A percentile compares a stretch with the other conserved stretches of the same genome.
phyloP scores from a whole-genome alignment of 2,329 filamentous ascomycete genomes.

The Ceratocystis alfenasii region DNA sequence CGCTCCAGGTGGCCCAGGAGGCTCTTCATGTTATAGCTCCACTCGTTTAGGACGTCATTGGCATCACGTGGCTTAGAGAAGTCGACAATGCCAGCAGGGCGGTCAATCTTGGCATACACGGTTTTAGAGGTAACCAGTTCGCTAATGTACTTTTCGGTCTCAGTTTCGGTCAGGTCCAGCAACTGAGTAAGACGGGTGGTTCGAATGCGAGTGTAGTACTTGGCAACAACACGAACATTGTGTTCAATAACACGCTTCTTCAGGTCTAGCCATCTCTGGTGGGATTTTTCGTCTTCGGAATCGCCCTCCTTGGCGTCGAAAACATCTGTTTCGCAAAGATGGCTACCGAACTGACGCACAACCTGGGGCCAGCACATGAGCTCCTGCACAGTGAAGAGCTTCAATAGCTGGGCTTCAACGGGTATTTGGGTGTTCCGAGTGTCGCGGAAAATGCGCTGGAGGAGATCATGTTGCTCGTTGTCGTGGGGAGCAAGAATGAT shows the following conservation, averaged over 20 bases:
- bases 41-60: slow-evolving; percentile 94
- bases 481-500: slow-evolving; percentile 92
- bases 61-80: slow-evolving; percentile 92
- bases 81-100: slow-evolving; percentile 79
- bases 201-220: slow-evolving; percentile 96
- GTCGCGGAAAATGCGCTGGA: slow-evolving; percentile 85
- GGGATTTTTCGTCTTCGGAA: slow-evolving; percentile 64
- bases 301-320: slow-evolving; percentile 58
- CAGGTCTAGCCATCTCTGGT: slow-evolving; percentile 82
- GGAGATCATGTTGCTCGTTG: slow-evolving; percentile 94
- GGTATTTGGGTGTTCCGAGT: slow-evolving; percentile 65
- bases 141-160: slow-evolving; percentile 98
- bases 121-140: slow-evolving; percentile 96
- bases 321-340: slow-evolving; percentile 79
- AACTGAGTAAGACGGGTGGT: slow-evolving; percentile 83
- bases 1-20: slow-evolving; percentile 72
- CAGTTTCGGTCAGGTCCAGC: slow-evolving; percentile 81
- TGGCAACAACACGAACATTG: slow-evolving; percentile 92
- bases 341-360: slow-evolving; percentile 73
- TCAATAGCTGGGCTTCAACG: slow-evolving; percentile 73
- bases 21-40: slow-evolving; percentile 97
- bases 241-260: slow-evolving; percentile 98
- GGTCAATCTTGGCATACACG: slow-evolving; percentile 93
- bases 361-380: slow-evolving; percentile 98
- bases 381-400: slow-evolving; percentile 89